These are phyloP conservation scores for Corchorus capsularis DNA, from an alignment of 345 rosid species.

Conservation along the genomic window DNA sequence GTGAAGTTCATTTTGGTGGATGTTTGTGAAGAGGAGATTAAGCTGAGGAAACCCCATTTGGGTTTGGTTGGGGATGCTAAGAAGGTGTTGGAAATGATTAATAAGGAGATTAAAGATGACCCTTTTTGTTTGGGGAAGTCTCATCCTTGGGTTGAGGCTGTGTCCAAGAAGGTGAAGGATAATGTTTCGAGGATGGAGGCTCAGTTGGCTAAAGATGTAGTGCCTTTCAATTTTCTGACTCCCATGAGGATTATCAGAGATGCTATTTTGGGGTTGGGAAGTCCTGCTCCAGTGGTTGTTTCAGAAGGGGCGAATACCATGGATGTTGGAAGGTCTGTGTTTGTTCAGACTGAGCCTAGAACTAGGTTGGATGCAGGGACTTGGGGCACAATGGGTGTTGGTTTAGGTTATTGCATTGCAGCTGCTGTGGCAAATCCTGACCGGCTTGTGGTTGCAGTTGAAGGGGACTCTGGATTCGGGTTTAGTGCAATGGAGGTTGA, in stretches of 20 bases:
- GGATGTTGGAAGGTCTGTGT: constrained; percentile 94
- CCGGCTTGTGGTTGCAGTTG: constrained; percentile 88
- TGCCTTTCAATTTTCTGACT: constrained; percentile 87
- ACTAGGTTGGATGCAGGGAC: constrained; percentile 99
- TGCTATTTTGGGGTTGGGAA: constrained; percentile 62
- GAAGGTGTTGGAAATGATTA: constrained; percentile 62
- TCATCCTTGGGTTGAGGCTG: constrained; percentile 83
- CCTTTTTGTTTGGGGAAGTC: constrained; percentile 83
- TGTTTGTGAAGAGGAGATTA: constrained; percentile 74
- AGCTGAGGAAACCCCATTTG: constrained; percentile 71
- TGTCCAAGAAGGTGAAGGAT: constrained; percentile 67
- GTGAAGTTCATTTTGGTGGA: constrained; percentile 85
- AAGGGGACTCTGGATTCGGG: constrained; percentile 98
- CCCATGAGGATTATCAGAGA: constrained; percentile 97
- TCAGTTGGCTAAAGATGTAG: constrained; percentile 86
- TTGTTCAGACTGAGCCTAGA: constrained; percentile 96
- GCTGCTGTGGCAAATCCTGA: constrained; percentile 94
- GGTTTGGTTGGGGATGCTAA: constrained; percentile 88
- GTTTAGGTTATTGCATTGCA: constrained; percentile 96
- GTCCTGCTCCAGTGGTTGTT: constrained; percentile 86
- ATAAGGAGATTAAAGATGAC: constrained; percentile 81
- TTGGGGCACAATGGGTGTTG: constrained; percentile 99
- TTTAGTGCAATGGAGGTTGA: constrained; percentile 97
- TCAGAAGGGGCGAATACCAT: constrained; percentile 98
- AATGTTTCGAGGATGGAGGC: constrained; percentile 77